phyloP scores from a whole-genome alignment of 768 basidiomycete species.

The Tricholoma saponaceum region DNA sequence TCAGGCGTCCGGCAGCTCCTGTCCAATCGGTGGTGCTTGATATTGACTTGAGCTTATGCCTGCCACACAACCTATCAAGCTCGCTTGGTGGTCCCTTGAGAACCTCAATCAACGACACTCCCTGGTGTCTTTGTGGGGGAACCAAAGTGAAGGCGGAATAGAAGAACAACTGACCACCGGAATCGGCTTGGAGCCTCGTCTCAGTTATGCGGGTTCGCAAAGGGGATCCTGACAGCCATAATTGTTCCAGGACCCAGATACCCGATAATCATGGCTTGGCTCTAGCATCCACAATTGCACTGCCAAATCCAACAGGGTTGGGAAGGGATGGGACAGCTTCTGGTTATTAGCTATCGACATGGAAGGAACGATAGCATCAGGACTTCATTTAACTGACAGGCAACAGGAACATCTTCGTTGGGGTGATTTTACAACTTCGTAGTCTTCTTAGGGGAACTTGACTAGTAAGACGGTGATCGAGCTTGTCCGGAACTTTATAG shows the following conservation, averaged over 20 bases:
- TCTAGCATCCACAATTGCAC: too few species aligned
- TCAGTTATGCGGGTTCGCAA: not conserved
- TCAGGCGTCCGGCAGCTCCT: not conserved
- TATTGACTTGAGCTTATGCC: not conserved
- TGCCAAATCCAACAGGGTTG: not conserved
- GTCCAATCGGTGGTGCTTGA: not conserved
- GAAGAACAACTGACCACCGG: not conserved
- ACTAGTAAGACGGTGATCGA: not conserved
- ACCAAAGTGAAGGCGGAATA: too few species aligned
- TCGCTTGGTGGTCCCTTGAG: constrained; percentile 6
- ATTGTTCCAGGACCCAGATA: not conserved
- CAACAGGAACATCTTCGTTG: not conserved
- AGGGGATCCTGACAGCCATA: too few species aligned
- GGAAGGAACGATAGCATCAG: not conserved
- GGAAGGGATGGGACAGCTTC: not conserved
- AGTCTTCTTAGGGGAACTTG: not conserved
- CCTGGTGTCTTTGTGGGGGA: too few species aligned
- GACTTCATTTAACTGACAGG: not conserved
- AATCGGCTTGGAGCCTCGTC: not conserved
- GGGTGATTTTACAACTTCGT: not conserved
- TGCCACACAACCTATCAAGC: constrained; percentile 2
- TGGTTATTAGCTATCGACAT: not conserved
- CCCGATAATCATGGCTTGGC: too few species aligned
- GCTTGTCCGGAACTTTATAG: not conserved
- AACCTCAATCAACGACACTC: not conserved